Conservation (phyloP, 2,329 filamentous ascomycete species). For the Biscogniauxia marginata region DNA sequence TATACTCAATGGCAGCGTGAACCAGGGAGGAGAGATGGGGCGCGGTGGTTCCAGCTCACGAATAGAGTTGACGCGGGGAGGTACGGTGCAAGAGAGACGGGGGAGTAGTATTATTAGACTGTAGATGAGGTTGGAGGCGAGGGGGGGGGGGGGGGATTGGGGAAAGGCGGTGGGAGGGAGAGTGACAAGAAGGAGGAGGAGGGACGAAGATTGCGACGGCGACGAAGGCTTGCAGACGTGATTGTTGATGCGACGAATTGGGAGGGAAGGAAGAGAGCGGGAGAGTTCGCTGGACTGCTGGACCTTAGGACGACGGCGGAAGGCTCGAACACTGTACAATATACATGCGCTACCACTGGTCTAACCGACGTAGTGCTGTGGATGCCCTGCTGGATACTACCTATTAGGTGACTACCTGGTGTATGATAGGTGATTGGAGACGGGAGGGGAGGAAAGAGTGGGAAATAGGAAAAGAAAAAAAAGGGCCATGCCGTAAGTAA, state of each 20-base stretch:
- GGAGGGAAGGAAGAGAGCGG: conserved; percentile 13
- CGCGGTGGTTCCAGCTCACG: background rate
- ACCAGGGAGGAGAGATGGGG: conserved; percentile 16
- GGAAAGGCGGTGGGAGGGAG: conserved; percentile 19
- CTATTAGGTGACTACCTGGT: background rate
- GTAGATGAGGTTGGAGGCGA: conserved; percentile 1
- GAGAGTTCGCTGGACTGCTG: conserved; percentile 7
- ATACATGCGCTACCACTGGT: background rate
- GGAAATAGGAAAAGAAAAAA: conserved; percentile 2
- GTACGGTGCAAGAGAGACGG: conserved; percentile 18
- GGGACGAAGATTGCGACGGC: conserved; percentile 20
- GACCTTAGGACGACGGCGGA: background rate
- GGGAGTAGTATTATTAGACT: background rate
- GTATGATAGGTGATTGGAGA: background rate
- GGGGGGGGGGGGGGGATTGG: conserved; percentile 4
- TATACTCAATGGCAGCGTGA: conserved; percentile 26
- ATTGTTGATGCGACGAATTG: conserved; percentile 21
- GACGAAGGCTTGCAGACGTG: conserved; percentile 20
- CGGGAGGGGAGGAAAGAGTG: conserved; percentile 4
- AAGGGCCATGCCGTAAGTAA: no score
- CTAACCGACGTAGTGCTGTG: background rate
- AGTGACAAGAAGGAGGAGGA: conserved; percentile 3
- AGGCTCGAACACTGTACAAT: background rate
- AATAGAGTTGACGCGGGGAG: conserved; percentile 1
- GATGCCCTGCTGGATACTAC: background rate